phyloP scores from a whole-genome alignment of 2,329 filamentous ascomycete genomes.

The Diaporthe velutina region DNA sequence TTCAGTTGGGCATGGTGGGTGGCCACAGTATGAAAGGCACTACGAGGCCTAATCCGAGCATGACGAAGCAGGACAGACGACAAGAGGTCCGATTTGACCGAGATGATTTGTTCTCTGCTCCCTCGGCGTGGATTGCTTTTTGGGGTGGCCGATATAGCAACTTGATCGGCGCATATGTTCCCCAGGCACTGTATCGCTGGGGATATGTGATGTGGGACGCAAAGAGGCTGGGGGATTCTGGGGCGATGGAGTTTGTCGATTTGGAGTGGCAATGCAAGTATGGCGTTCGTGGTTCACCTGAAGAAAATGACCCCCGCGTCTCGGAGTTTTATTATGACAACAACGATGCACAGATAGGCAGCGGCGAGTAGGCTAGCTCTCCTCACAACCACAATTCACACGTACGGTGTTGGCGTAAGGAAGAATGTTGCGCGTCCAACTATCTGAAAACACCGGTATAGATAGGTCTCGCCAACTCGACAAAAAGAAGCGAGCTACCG shows the following conservation, averaged over 20 bases:
- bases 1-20: background rate
- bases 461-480: background rate
- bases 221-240: background rate
- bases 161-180: background rate
- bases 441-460: no score
- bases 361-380: no score
- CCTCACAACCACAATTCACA: no score
- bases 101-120: background rate
- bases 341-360: no score
- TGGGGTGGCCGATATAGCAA: slow-evolving; percentile 6
- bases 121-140: slow-evolving; percentile 1
- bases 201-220: slow-evolving; percentile 16
- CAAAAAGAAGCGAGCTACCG: background rate
- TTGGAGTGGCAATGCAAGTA: slow-evolving; percentile 14
- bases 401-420: no score
- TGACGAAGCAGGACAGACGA: background rate
- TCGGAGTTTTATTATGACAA: background rate
- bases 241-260: slow-evolving; percentile 10
- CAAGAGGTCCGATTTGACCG: background rate
- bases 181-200: background rate
- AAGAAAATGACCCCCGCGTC: background rate
- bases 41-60: background rate
- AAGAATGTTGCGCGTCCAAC: no score
- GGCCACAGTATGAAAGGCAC: background rate
- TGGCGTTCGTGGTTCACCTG: background rate